A percentile compares a stretch with the other conserved stretches of the same genome.
Conservation (phyloP, 139 green algal species). For the Yamagishiella unicocca region DNA sequence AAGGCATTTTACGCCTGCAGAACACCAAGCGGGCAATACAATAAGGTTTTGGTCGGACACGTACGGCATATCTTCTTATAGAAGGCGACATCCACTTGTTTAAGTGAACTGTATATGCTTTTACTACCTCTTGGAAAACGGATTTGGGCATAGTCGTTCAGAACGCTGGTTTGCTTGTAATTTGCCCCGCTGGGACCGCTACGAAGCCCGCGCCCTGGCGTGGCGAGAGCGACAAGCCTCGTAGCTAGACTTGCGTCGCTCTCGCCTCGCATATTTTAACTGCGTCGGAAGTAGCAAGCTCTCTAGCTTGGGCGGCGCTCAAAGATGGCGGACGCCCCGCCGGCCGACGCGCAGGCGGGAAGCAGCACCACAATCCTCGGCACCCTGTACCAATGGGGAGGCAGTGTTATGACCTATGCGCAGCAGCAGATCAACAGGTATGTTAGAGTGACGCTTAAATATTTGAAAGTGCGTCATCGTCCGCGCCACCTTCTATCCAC, state of each 20-base stretch:
- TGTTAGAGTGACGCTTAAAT: not conserved
- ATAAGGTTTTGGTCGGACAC: no score
- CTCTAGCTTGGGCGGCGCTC: not conserved
- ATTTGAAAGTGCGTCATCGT: not conserved
- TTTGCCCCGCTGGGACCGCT: no score
- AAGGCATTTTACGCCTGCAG: no score
- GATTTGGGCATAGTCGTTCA: no score
- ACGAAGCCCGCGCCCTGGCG: constrained; percentile 12
- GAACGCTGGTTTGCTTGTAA: no score
- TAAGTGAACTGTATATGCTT: no score
- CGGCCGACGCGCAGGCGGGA: not conserved
- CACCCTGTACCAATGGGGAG: constrained; percentile 45
- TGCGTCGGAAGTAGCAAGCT: not conserved
- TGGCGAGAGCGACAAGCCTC: constrained; percentile 17
- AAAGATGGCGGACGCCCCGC: constrained; percentile 12
- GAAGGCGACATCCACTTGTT: no score
- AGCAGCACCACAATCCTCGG: not conserved
- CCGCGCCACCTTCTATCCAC: constrained; percentile 20
- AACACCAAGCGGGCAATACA: no score
- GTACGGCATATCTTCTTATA: no score
- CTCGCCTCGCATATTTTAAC: constrained; percentile 21
- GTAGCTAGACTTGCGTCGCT: not conserved
- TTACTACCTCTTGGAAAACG: no score
- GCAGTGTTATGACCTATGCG: constrained; percentile 49
- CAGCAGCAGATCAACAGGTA: constrained; percentile 53